Evolutionary conservation across 163 green algal genomes (phyloP).

Genomic region (Scenedesmus sp.): DNA sequence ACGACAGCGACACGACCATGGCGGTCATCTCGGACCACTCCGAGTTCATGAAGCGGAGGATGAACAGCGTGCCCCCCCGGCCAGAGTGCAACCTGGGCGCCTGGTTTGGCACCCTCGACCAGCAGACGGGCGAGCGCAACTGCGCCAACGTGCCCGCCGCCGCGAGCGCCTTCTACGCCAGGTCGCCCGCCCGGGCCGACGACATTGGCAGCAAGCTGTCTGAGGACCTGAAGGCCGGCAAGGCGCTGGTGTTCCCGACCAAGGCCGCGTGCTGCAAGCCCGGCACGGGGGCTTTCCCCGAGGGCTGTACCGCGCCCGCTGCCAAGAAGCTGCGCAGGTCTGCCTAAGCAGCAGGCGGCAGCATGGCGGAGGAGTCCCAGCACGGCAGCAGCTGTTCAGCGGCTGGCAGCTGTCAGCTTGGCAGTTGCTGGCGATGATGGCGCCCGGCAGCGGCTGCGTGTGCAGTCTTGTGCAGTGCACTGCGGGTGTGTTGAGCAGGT

Average conservation of each 20-base stretch:
- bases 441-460: not conserved
- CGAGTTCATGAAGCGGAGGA: constrained; percentile 57
- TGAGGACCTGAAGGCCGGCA: constrained; percentile 46
- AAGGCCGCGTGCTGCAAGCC: constrained; percentile 56
- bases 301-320: constrained; percentile 12
- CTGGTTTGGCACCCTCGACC: constrained; percentile 50
- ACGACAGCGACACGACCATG: constrained; percentile 46
- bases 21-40: constrained; percentile 45
- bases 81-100: constrained; percentile 52
- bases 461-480: constrained; percentile 6
- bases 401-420: not conserved
- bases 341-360: constrained; percentile 6
- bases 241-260: constrained; percentile 58
- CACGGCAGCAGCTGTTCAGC: not conserved
- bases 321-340: constrained; percentile 16
- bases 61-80: constrained; percentile 48
- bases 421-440: no score
- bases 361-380: not conserved
- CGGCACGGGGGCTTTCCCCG: constrained; percentile 27
- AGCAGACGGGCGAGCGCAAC: constrained; percentile 34
- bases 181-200: not conserved
- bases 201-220: constrained; percentile 22
- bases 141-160: constrained; percentile 51
- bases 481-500: not conserved
- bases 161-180: constrained; percentile 39